Conservation (phyloP, 331 rosid species). For the Malus hybrid region DNA sequence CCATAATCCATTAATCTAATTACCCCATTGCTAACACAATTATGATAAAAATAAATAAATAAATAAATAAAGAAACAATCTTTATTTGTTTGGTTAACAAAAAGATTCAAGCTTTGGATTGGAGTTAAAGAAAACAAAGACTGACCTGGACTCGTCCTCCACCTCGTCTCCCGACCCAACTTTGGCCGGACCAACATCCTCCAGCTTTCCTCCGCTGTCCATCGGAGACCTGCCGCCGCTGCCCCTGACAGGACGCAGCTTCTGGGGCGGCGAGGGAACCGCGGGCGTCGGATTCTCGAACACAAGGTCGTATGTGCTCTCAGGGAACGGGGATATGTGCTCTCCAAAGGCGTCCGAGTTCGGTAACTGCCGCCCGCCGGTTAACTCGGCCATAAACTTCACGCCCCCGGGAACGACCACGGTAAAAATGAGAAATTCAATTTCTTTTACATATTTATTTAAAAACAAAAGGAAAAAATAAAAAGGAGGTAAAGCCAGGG, state of each 20-base stretch:
- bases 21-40: background rate
- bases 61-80: background rate
- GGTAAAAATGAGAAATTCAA: slow-evolving; percentile 7
- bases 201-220: slow-evolving; percentile 5
- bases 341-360: slow-evolving; percentile 32
- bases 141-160: slow-evolving; percentile 44
- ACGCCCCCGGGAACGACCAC: background rate
- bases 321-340: slow-evolving; percentile 62
- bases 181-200: slow-evolving; percentile 1
- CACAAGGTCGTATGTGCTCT: slow-evolving; percentile 48
- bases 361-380: slow-evolving; percentile 39
- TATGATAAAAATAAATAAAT: background rate
- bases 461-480: background rate
- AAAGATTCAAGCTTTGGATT: background rate
- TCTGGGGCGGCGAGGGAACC: slow-evolving; percentile 46
- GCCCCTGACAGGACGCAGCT: slow-evolving; percentile 78
- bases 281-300: slow-evolving; percentile 25
- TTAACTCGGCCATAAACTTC: slow-evolving; percentile 39
- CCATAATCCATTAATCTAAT: background rate
- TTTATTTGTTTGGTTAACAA: background rate
- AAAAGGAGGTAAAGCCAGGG: background rate
- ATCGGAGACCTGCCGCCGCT: slow-evolving; percentile 24
- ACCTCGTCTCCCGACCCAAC: slow-evolving; percentile 32
- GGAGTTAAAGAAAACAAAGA: background rate
- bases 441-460: background rate